Conservation (phyloP, 2,329 filamentous ascomycete genomes). For the Sphaerulina musiva region DNA sequence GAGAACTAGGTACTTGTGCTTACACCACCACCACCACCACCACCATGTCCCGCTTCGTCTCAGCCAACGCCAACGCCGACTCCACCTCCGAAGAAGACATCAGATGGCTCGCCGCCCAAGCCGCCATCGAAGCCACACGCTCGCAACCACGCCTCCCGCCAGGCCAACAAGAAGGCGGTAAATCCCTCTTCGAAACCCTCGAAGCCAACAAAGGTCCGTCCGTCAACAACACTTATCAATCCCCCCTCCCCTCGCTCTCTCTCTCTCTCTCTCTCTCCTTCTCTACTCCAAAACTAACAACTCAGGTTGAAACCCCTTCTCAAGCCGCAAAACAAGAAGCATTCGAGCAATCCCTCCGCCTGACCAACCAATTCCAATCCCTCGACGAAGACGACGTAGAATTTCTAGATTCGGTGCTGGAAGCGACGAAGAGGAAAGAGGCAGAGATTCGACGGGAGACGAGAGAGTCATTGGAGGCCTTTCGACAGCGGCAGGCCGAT, state of each 20-base stretch:
- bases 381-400: slow-evolving; percentile 74
- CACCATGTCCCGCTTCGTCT: slow-evolving; percentile 47
- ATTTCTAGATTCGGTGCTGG: slow-evolving; percentile 58
- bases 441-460: slow-evolving; percentile 53
- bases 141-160: slow-evolving; percentile 46
- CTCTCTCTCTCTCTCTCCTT: not conserved
- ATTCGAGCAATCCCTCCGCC: slow-evolving; percentile 64
- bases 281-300: slow-evolving; percentile 21
- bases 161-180: slow-evolving; percentile 47
- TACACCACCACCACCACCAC: not conserved
- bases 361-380: slow-evolving; percentile 70
- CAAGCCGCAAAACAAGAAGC: slow-evolving; percentile 72
- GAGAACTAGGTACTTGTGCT: too few relatives aligned
- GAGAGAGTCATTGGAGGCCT: slow-evolving; percentile 52
- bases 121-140: slow-evolving; percentile 59
- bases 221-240: slow-evolving; percentile 29
- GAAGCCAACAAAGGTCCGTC: slow-evolving; percentile 70
- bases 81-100: slow-evolving; percentile 33
- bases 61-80: slow-evolving; percentile 45
- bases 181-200: slow-evolving; percentile 65
- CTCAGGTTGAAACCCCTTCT: slow-evolving; percentile 15
- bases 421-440: slow-evolving; percentile 52
- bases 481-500: slow-evolving; percentile 54
- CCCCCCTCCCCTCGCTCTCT: not conserved
- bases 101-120: slow-evolving; percentile 55